phyloP scores from a whole-genome alignment of 2,329 filamentous ascomycete species.

The Cordyceps cicadae region DNA sequence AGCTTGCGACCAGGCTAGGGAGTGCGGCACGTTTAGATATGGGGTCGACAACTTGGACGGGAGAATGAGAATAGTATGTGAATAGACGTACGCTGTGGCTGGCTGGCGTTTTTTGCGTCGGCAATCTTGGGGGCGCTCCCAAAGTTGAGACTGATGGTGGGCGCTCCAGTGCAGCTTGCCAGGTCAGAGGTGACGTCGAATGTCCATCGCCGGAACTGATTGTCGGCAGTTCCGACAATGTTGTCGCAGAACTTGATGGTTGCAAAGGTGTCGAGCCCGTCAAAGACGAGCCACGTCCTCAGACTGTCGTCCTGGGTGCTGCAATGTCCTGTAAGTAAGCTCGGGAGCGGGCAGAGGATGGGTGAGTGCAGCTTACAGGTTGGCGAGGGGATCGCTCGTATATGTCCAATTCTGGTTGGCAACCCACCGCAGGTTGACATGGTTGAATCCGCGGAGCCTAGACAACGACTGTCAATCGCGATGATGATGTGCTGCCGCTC shows the following conservation, averaged over 20 bases:
- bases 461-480: not conserved
- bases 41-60: not conserved
- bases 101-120: not conserved
- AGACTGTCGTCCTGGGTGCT: conserved; percentile 21
- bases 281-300: conserved; percentile 47
- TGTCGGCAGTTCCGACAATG: conserved; percentile 47
- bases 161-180: conserved; percentile 1
- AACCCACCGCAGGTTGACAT: conserved; percentile 54
- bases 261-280: conserved; percentile 54
- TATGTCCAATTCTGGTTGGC: conserved; percentile 50
- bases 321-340: conserved; percentile 4
- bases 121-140: conserved; percentile 16
- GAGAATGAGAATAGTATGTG: not conserved
- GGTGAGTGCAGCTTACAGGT: conserved; percentile 25
- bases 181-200: conserved; percentile 47
- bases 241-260: conserved; percentile 47
- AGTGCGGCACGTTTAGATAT: not conserved
- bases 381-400: conserved; percentile 27
- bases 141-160: conserved; percentile 17
- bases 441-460: conserved; percentile 37
- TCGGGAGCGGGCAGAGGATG: no score
- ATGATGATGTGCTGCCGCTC: no score
- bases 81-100: conserved; percentile 3
- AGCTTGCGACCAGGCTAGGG: not conserved
- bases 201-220: conserved; percentile 55